These are phyloP conservation scores for Pseudomonodictys pantanalensis DNA, from an alignment of 495 filamentous ascomycete species.

Conservation along the genomic window DNA sequence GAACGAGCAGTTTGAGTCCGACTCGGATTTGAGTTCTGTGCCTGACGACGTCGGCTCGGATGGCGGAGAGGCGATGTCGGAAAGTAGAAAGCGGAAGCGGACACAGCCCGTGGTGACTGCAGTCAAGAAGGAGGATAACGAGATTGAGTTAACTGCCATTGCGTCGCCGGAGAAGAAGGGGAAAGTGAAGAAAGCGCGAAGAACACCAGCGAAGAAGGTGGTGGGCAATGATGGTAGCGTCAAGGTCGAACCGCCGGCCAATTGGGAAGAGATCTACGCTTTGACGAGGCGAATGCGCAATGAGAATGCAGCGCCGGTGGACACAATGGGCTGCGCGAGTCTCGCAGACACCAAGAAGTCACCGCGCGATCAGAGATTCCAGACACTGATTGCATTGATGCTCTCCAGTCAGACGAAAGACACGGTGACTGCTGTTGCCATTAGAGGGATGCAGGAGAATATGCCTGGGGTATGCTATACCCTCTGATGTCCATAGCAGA, in stretches of 20 bases:
- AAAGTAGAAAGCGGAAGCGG: slow-evolving; percentile 25
- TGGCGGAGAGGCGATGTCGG: not conserved
- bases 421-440: slow-evolving; percentile 83
- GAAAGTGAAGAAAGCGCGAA: slow-evolving; percentile 41
- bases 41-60: slow-evolving; percentile 12
- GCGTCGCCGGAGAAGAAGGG: slow-evolving; percentile 13
- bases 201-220: slow-evolving; percentile 64
- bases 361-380: slow-evolving; percentile 72
- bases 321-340: slow-evolving; percentile 95
- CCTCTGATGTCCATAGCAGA: not conserved
- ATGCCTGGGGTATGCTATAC: slow-evolving; percentile 57
- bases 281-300: slow-evolving; percentile 76
- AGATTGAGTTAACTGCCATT: slow-evolving; percentile 5
- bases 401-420: slow-evolving; percentile 96
- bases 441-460: slow-evolving; percentile 71
- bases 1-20: slow-evolving; percentile 4
- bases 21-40: slow-evolving; percentile 25
- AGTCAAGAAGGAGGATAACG: slow-evolving; percentile 13
- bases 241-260: slow-evolving; percentile 63
- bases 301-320: slow-evolving; percentile 75
- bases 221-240: slow-evolving; percentile 55
- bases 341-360: slow-evolving; percentile 56
- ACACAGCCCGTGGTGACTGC: not conserved
- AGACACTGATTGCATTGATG: slow-evolving; percentile 91
- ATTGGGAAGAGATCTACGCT: slow-evolving; percentile 84